A percentile compares a stretch with the other conserved stretches of the same genome.
These are phyloP conservation scores for Lasiodiplodia citricola DNA, from an alignment of 2,329 filamentous ascomycete genomes.

Conservation along the genomic window DNA sequence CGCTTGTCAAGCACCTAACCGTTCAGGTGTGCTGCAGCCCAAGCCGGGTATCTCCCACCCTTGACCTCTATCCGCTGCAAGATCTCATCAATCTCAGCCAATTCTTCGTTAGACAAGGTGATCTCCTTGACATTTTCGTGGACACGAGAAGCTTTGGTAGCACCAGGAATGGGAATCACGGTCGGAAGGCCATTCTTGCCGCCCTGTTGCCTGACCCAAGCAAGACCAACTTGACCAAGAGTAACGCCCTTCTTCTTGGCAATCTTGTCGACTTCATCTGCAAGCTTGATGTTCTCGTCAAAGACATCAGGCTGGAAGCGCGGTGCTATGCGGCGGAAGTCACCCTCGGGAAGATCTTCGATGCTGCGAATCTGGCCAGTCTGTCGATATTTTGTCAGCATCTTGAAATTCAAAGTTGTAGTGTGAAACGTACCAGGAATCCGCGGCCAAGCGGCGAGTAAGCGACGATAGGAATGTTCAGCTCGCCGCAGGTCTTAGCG, in stretches of 20 bases:
- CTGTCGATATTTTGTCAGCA: background rate
- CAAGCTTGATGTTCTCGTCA: conserved; percentile 68
- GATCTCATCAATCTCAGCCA: conserved; percentile 59
- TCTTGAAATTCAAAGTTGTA: too few relatives aligned
- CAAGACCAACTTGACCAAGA: conserved; percentile 68
- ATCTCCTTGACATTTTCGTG: conserved; percentile 61
- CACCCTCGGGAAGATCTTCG: conserved; percentile 63
- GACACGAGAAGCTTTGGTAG: conserved; percentile 61
- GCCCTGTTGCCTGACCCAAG: conserved; percentile 62
- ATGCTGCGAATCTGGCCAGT: conserved; percentile 50
- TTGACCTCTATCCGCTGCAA: conserved; percentile 52
- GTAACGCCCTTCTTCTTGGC: conserved; percentile 66
- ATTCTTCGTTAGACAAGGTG: conserved; percentile 52
- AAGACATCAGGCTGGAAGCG: conserved; percentile 70
- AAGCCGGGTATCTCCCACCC: conserved; percentile 48
- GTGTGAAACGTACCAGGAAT: conserved; percentile 43
- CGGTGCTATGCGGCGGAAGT: conserved; percentile 55
- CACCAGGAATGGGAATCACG: conserved; percentile 71
- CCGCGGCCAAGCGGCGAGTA: conserved; percentile 74
- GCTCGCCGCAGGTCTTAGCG: conserved; percentile 61
- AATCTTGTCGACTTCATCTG: conserved; percentile 62
- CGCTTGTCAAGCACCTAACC: conserved; percentile 1
- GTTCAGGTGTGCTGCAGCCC: conserved; percentile 26
- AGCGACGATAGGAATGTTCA: conserved; percentile 69
- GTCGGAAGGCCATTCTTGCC: conserved; percentile 58